Conservation (phyloP, 2,329 filamentous ascomycete species). For the Pseudogymnoascus sp. region DNA sequence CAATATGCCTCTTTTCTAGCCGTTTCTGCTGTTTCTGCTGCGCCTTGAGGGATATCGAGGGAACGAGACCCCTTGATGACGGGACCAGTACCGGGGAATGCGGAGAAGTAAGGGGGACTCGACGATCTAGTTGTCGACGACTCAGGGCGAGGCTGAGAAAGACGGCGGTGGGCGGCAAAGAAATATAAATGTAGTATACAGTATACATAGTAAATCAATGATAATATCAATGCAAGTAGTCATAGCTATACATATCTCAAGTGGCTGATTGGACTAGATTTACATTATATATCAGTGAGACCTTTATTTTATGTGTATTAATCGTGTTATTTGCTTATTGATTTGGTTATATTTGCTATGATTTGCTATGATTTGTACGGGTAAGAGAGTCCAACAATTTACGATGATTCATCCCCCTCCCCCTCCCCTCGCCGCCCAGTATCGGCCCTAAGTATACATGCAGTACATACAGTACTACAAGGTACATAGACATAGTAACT, state of each 20-base stretch:
- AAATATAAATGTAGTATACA: neutral
- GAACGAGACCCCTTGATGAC: neutral
- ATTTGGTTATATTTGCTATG: neutral
- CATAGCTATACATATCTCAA: neutral
- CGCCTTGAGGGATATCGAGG: neutral
- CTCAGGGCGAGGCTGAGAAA: neutral
- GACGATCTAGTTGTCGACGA: neutral
- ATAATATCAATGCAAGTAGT: neutral
- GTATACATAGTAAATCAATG: neutral
- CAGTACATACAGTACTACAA: neutral
- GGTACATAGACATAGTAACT: neutral
- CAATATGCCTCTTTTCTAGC: too few species aligned
- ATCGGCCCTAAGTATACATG: slow-evolving; percentile 6
- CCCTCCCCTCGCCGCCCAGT: neutral
- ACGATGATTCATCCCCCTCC: slow-evolving; percentile 43
- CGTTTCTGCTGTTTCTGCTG: too few species aligned
- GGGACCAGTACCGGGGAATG: neutral
- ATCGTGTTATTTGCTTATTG: neutral
- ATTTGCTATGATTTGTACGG: neutral
- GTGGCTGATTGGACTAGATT: neutral
- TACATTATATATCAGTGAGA: neutral
- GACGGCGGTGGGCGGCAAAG: neutral
- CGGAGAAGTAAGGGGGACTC: neutral
- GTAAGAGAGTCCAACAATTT: slow-evolving; percentile 26
- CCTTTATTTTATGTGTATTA: neutral